These are phyloP conservation scores for Lachnellula subtilissima DNA, from an alignment of 2,329 filamentous ascomycete genomes.

Conservation along the genomic window DNA sequence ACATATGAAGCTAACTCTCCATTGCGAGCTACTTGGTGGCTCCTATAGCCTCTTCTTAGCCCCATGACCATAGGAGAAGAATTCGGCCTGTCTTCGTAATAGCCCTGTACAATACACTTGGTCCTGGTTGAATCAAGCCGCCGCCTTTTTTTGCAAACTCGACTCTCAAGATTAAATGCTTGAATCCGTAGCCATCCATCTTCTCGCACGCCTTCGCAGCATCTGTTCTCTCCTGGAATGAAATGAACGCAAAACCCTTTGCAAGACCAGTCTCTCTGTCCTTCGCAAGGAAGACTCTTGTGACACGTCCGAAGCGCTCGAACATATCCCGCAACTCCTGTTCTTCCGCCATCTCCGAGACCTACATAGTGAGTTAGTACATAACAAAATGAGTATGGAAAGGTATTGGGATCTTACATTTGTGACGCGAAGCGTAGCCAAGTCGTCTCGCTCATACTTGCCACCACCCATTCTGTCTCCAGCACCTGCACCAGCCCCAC, in stretches of 20 bases:
- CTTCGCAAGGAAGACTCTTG: slow-evolving; percentile 95
- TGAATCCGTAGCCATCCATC: slow-evolving; percentile 94
- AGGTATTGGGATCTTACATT: slow-evolving; percentile 64
- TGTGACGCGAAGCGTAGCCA: slow-evolving; percentile 93
- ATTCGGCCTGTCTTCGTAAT: background rate
- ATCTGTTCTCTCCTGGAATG: slow-evolving; percentile 84
- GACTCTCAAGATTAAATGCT: slow-evolving; percentile 79
- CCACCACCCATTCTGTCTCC: slow-evolving; percentile 80
- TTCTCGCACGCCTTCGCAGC: slow-evolving; percentile 91
- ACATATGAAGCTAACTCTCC: background rate
- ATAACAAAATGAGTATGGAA: background rate
- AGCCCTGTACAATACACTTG: slow-evolving; percentile 1
- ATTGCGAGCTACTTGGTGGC: background rate
- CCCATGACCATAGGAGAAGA: background rate
- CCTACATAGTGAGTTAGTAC: slow-evolving; percentile 45
- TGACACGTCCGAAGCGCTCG: slow-evolving; percentile 93
- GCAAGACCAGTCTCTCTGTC: slow-evolving; percentile 93
- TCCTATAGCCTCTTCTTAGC: background rate
- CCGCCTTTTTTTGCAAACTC: slow-evolving; percentile 79
- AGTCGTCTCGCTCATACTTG: slow-evolving; percentile 94
- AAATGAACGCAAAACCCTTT: slow-evolving; percentile 99
- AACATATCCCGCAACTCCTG: slow-evolving; percentile 95
- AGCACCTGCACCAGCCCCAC: slow-evolving; percentile 47
- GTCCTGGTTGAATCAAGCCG: slow-evolving; percentile 19
- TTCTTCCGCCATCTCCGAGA: slow-evolving; percentile 96